phyloP scores from a whole-genome alignment of 2,329 filamentous ascomycete species.

The Neofusicoccum sp. region DNA sequence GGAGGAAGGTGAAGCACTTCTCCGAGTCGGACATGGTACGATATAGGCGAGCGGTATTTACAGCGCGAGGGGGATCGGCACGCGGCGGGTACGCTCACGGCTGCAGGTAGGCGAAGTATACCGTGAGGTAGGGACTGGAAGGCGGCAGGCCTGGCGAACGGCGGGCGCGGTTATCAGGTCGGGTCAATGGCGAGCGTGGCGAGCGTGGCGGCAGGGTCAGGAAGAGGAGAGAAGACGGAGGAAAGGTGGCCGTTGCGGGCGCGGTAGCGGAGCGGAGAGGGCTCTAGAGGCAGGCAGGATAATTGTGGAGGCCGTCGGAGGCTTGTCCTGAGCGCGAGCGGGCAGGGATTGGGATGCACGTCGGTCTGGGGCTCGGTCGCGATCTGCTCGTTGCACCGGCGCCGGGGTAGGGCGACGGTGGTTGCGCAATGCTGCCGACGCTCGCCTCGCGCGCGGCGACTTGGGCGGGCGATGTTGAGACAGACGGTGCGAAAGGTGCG shows the following conservation, averaged over 20 bases:
- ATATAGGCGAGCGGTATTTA: slow-evolving; percentile 7
- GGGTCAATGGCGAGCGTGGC: not conserved
- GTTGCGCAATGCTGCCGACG: not conserved
- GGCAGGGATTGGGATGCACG: slow-evolving; percentile 2
- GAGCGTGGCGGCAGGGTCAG: not conserved
- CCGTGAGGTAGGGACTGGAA: not conserved
- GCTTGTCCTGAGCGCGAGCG: not conserved
- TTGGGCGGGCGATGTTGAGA: not conserved
- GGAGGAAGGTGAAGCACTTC: slow-evolving; percentile 37
- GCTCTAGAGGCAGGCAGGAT: not conserved
- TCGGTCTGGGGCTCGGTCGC: not conserved
- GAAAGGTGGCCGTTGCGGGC: too few relatives aligned
- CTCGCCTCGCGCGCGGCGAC: not conserved
- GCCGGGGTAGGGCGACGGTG: slow-evolving; percentile 7
- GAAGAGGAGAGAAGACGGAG: not conserved
- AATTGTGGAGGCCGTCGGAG: slow-evolving; percentile 12
- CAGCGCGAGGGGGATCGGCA: slow-evolving; percentile 3
- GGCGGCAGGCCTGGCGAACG: not conserved
- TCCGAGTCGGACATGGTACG: slow-evolving; percentile 38
- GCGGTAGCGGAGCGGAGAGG: too few relatives aligned
- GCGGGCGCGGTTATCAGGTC: not conserved
- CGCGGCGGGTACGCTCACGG: not conserved
- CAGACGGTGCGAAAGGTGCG: not conserved
- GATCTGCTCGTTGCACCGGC: slow-evolving; percentile 2
- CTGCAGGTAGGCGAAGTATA: not conserved